Evolutionary conservation across 108 stramenopile genomes (phyloP).

Genomic region (Aureococcus anophagefferens): DNA sequence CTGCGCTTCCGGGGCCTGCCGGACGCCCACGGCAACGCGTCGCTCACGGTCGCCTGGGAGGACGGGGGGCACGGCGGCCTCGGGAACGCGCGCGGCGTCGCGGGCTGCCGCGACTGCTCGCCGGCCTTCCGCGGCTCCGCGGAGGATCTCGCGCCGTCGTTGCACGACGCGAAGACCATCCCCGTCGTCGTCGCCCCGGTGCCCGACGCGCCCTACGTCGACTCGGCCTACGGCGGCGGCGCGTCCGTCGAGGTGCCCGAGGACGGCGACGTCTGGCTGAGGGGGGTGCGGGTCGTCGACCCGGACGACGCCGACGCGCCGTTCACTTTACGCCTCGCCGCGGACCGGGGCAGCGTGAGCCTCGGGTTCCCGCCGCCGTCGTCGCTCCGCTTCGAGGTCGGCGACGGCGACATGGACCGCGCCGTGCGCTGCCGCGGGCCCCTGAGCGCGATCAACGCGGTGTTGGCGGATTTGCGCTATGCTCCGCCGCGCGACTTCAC

Average conservation of each 20-base stretch:
- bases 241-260: background rate
- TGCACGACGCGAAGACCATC: background rate
- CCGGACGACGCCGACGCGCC: background rate
- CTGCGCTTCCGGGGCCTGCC: background rate
- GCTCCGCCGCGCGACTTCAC: background rate
- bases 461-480: background rate
- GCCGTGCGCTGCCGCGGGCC: background rate
- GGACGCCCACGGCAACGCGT: background rate
- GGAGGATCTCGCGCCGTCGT: background rate
- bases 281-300: background rate
- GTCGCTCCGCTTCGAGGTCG: background rate
- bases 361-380: background rate
- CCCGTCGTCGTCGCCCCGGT: background rate
- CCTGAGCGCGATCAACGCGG: background rate
- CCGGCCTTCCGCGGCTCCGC: background rate
- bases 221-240: too few species aligned
- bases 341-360: background rate
- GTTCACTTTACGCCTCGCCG: background rate
- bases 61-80: background rate
- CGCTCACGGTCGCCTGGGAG: background rate
- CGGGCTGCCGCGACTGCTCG: background rate
- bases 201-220: background rate
- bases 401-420: background rate
- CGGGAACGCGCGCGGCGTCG: background rate
- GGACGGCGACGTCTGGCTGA: background rate